Conservation (phyloP, 441 rosid genomes). For the Pelargonium australe region DNA sequence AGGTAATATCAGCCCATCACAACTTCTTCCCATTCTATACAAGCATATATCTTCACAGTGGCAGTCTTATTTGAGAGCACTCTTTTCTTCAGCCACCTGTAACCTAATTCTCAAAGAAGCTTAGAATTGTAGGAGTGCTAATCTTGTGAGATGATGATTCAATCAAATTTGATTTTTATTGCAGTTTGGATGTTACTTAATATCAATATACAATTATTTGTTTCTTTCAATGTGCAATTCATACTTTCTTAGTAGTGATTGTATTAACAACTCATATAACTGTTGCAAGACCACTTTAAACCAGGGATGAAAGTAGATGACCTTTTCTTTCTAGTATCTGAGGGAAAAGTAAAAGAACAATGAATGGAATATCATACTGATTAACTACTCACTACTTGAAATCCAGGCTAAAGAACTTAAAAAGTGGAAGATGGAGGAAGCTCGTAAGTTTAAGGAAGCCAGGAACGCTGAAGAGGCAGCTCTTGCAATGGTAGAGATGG, state of each 20-base stretch:
- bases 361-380: not conserved
- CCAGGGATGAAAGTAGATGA: no score
- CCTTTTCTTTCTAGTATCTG: not conserved
- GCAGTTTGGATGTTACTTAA: no score
- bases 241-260: not conserved
- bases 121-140: no score
- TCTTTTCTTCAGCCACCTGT: no score
- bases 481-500: conserved; percentile 56
- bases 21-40: not conserved
- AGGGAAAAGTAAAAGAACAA: not conserved
- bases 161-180: no score
- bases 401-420: conserved; percentile 57
- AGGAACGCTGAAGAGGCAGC: conserved; percentile 61
- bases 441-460: conserved; percentile 50
- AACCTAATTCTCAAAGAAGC: no score
- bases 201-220: not conserved
- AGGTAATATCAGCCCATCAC: conserved; percentile 30
- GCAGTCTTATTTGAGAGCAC: no score
- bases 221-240: not conserved
- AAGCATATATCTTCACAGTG: no score
- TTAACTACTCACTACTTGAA: conserved; percentile 2
- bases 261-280: not conserved
- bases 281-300: no score
- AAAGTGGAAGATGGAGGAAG: conserved; percentile 59
- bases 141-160: no score